Conservation (phyloP, 768 basidiomycete genomes). For the Lactifluus rugatus region DNA sequence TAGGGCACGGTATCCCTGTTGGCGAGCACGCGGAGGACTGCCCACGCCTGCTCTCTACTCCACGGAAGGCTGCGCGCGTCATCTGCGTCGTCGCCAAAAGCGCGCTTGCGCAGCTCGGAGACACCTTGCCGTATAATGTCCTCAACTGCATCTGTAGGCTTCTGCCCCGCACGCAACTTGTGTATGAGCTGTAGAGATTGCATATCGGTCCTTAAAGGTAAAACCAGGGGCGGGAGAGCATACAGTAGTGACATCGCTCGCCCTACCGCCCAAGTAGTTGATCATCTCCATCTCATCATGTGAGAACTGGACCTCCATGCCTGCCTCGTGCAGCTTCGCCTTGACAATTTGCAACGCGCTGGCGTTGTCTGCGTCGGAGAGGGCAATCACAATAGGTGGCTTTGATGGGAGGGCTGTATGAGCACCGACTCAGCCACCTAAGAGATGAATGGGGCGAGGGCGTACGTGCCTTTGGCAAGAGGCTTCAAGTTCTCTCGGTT, state of each 20-base stretch:
- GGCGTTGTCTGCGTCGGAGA: conserved; percentile 76
- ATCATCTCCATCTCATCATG: conserved; percentile 48
- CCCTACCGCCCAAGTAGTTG: conserved; percentile 77
- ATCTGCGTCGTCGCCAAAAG: conserved; percentile 87
- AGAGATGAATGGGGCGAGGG: not conserved
- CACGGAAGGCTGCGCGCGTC: conserved; percentile 78
- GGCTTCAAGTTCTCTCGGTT: conserved; percentile 79
- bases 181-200: conserved; percentile 53
- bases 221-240: conserved; percentile 24
- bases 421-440: not conserved
- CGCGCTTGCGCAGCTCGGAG: conserved; percentile 77
- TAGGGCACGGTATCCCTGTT: conserved; percentile 69
- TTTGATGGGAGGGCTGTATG: conserved; percentile 68
- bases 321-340: conserved; percentile 59
- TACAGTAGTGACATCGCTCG: conserved; percentile 81
- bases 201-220: not conserved
- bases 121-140: conserved; percentile 78
- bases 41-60: conserved; percentile 85
- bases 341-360: conserved; percentile 77
- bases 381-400: conserved; percentile 65
- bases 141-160: conserved; percentile 73
- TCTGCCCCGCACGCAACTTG: conserved; percentile 69
- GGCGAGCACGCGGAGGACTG: conserved; percentile 63
- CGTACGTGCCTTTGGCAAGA: conserved; percentile 60
- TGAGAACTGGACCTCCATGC: conserved; percentile 44